Evolutionary conservation across 805 yeast species (phyloP).

Genomic region (Isabelozyma heimii): DNA sequence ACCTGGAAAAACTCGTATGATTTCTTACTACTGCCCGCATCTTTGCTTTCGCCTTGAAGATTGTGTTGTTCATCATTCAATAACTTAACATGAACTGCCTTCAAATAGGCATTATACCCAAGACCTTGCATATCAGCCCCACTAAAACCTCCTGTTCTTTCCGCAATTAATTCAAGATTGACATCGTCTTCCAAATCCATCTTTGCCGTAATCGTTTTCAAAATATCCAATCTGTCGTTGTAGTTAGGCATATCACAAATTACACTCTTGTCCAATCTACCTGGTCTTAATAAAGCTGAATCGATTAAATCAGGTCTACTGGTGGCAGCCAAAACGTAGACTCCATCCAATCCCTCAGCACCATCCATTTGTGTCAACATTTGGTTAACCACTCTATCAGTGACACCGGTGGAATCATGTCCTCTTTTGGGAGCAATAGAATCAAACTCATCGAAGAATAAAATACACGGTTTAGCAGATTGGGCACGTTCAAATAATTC

Average conservation of each 20-base stretch:
- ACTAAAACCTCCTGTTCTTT: constrained; percentile 69
- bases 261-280: constrained; percentile 89
- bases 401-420: constrained; percentile 96
- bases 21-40: constrained; percentile 7
- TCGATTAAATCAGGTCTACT: constrained; percentile 95
- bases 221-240: constrained; percentile 71
- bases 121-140: constrained; percentile 96
- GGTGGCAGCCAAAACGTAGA: constrained; percentile 94
- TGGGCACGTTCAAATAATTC: constrained; percentile 93
- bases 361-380: constrained; percentile 98
- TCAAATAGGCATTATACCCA: constrained; percentile 85
- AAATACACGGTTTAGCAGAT: constrained; percentile 89
- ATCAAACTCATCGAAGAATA: constrained; percentile 94
- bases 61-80: constrained; percentile 39
- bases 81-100: constrained; percentile 74
- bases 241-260: constrained; percentile 82
- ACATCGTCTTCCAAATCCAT: constrained; percentile 56
- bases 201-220: constrained; percentile 54
- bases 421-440: constrained; percentile 98
- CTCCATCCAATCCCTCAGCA: constrained; percentile 97
- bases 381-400: constrained; percentile 96
- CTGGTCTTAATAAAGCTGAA: constrained; percentile 92
- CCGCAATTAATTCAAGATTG: constrained; percentile 54
- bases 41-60: constrained; percentile 11
- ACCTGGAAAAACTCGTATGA: constrained; percentile 44